Evolutionary conservation across 2,329 filamentous ascomycete species (phyloP).

Genomic region (Aspergillus ruber): DNA sequence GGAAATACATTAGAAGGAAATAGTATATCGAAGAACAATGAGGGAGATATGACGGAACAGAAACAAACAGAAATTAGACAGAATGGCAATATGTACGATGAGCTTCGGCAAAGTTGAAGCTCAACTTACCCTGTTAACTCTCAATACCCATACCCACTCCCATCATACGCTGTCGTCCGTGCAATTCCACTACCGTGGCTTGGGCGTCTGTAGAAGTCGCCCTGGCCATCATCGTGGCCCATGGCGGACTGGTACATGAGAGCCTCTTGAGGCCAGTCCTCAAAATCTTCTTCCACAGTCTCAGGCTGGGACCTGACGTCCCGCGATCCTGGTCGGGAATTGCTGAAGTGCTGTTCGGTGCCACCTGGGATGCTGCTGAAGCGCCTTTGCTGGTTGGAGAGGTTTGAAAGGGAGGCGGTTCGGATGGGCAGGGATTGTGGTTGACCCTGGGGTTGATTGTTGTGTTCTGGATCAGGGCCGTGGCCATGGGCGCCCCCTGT

Average conservation of each 20-base stretch:
- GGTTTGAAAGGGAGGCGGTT: conserved; percentile 19
- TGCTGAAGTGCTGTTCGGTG: conserved; percentile 7
- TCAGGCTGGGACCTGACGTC: conserved; percentile 11
- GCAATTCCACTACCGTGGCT: conserved; percentile 17
- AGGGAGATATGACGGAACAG: not conserved
- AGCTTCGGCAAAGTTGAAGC: too few species aligned
- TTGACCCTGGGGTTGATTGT: conserved; percentile 8
- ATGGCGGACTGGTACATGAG: conserved; percentile 32
- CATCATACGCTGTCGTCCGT: conserved; percentile 21
- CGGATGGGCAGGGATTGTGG: conserved; percentile 6
- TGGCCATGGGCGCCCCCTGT: conserved; percentile 3
- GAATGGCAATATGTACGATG: not conserved
- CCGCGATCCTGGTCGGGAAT: conserved; percentile 7
- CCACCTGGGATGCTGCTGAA: conserved; percentile 14
- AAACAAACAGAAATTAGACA: not conserved
- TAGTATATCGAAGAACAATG: not conserved
- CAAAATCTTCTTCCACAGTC: conserved; percentile 19
- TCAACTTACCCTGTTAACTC: not conserved
- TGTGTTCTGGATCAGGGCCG: conserved; percentile 8
- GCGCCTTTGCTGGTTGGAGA: conserved; percentile 15
- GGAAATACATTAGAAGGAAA: not conserved
- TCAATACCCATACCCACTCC: conserved; percentile 16
- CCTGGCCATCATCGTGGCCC: conserved; percentile 14
- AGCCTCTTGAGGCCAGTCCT: conserved; percentile 37
- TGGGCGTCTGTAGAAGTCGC: conserved; percentile 12